These are phyloP conservation scores for Solanum hybrid DNA, from an alignment of 305 asterid genomes.

Conservation along the genomic window DNA sequence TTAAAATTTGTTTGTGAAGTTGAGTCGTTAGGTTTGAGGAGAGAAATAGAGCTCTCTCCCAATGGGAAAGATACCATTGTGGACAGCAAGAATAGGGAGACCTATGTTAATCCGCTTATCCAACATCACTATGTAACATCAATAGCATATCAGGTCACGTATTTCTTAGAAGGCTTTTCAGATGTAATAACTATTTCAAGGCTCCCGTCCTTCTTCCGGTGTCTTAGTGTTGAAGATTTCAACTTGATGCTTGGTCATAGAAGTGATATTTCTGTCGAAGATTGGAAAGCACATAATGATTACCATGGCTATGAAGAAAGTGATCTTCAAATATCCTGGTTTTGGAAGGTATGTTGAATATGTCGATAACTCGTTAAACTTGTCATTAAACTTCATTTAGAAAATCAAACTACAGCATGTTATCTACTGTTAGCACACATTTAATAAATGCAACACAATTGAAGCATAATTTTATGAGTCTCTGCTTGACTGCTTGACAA, in stretches of 20 bases:
- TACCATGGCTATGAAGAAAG: constrained; percentile 56
- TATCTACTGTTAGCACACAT: neutral
- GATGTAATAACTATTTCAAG: constrained; percentile 29
- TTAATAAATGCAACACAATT: too few relatives aligned
- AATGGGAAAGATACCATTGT: constrained; percentile 50
- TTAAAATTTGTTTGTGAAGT: constrained; percentile 59
- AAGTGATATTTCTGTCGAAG: constrained; percentile 61
- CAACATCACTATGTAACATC: constrained; percentile 53
- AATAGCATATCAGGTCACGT: constrained; percentile 44
- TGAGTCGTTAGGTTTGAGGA: constrained; percentile 69
- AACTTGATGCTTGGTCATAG: constrained; percentile 69
- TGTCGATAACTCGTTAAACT: neutral
- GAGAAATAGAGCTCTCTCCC: constrained; percentile 53
- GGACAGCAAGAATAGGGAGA: constrained; percentile 55
- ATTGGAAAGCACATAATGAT: constrained; percentile 80
- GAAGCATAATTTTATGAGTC: neutral
- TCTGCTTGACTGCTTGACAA: neutral
- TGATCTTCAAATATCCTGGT: constrained; percentile 76
- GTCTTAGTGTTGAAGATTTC: constrained; percentile 63
- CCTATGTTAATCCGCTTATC: constrained; percentile 61
- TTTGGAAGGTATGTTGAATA: constrained; percentile 56
- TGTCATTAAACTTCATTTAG: neutral
- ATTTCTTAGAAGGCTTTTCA: constrained; percentile 58
- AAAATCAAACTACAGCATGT: neutral
- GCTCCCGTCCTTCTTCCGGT: constrained; percentile 48